Conservation (phyloP, 345 rosid species). For the Mercurialis annua region DNA sequence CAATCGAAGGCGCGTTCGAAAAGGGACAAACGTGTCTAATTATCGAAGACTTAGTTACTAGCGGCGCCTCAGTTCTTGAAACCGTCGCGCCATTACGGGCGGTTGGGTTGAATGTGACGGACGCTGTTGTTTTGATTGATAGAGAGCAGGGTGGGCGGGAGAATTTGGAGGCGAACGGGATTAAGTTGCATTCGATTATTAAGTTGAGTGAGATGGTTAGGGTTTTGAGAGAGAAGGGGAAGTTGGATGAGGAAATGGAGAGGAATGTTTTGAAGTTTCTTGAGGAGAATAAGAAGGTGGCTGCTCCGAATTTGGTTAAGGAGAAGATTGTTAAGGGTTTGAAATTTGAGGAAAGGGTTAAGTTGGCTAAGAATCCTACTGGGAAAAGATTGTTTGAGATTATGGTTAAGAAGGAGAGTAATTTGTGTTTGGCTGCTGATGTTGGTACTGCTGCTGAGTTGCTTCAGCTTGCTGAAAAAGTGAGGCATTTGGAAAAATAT, state of each 20-base stretch:
- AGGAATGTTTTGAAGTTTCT: conserved; percentile 55
- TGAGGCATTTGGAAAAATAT: conserved; percentile 15
- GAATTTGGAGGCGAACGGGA: conserved; percentile 70
- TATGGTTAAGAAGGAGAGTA: conserved; percentile 82
- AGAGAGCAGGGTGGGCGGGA: conserved; percentile 95
- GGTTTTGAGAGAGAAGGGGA: conserved; percentile 78
- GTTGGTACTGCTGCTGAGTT: conserved; percentile 87
- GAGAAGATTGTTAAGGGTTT: conserved; percentile 37
- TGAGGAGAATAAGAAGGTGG: conserved; percentile 73
- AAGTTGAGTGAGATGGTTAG: conserved; percentile 79
- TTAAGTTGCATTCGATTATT: conserved; percentile 66
- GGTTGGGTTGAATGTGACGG: conserved; percentile 71
- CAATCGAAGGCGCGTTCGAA: conserved; percentile 70
- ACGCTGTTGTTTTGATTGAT: conserved; percentile 86
- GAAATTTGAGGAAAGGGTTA: conserved; percentile 62
- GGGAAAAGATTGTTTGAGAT: conserved; percentile 79
- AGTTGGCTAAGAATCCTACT: conserved; percentile 59
- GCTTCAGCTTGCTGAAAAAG: conserved; percentile 88
- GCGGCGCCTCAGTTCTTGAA: conserved; percentile 91
- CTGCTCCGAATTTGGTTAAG: conserved; percentile 53
- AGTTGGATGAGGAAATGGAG: conserved; percentile 61
- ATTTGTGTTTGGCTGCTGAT: conserved; percentile 93
- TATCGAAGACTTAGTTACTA: conserved; percentile 84
- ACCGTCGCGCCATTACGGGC: conserved; percentile 77
- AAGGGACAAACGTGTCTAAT: conserved; percentile 57